phyloP scores from a whole-genome alignment of 257 asterid genomes.

The Anisodus tanguticus region DNA sequence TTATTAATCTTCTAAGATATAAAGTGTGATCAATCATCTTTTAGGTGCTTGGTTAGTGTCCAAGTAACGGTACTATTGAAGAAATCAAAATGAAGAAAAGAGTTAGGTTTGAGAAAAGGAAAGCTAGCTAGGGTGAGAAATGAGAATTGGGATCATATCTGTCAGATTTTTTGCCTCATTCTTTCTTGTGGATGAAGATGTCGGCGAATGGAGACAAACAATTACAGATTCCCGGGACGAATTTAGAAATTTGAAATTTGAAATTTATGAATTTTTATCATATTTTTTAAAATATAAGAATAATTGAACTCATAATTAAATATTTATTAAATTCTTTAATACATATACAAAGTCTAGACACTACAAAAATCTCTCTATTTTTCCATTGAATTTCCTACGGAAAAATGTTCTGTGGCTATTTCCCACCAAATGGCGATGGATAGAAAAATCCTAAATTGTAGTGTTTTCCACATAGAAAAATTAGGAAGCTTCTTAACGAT shows the following conservation, averaged over 20 bases:
- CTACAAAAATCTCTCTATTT: too few species aligned
- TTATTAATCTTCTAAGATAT: slow-evolving; percentile 36
- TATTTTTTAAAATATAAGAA: background rate
- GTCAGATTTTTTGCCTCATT: slow-evolving; percentile 30
- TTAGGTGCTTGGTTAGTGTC: slow-evolving; percentile 46
- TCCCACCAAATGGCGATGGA: too few species aligned
- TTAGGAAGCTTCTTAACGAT: too few species aligned
- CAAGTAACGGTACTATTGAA: slow-evolving; percentile 50
- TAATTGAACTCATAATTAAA: background rate
- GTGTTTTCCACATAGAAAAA: too few species aligned
- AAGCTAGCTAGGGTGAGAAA: slow-evolving; percentile 39
- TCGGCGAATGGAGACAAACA: slow-evolving; percentile 29
- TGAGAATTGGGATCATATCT: slow-evolving; percentile 40
- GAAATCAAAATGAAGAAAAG: slow-evolving; percentile 36
- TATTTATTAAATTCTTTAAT: background rate
- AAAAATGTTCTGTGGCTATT: too few species aligned
- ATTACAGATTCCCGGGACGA: background rate
- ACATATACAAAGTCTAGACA: background rate
- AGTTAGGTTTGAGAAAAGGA: slow-evolving; percentile 58
- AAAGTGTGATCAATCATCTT: slow-evolving; percentile 40
- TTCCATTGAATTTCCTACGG: too few species aligned
- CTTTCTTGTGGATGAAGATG: slow-evolving; percentile 58
- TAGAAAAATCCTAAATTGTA: too few species aligned
- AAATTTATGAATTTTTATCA: background rate
- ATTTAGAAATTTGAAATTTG: background rate